Percentiles rank a stretch among this genome's conserved stretches.
These are phyloP conservation scores for Herpotrichia juniperi DNA, from an alignment of 2,329 filamentous ascomycete species.

Conservation along the genomic window DNA sequence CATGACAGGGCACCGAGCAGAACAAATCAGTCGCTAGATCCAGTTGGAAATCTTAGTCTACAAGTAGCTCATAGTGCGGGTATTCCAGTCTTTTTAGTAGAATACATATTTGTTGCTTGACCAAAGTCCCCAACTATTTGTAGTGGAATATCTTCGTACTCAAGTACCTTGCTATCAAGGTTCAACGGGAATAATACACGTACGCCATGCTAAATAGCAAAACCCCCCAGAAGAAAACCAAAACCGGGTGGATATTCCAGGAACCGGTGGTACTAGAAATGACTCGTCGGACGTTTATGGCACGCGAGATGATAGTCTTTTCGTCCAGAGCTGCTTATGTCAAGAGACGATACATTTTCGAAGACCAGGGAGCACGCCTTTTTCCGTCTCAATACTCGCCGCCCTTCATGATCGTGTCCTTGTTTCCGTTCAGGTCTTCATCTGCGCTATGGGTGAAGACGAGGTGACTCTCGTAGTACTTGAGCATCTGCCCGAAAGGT, in stretches of 20 bases:
- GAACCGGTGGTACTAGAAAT: not conserved
- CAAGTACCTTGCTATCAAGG: not conserved
- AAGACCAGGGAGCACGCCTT: not conserved
- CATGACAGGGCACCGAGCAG: too few species aligned
- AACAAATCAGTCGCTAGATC: too few species aligned
- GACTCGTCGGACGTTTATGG: not conserved
- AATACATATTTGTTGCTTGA: not conserved
- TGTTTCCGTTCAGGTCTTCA: slow-evolving; percentile 11
- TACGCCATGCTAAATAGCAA: slow-evolving; percentile 3
- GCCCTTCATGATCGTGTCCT: slow-evolving; percentile 4
- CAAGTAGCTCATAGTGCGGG: not conserved
- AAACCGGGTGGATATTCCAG: not conserved
- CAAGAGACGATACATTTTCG: not conserved
- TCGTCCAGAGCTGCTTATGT: not conserved
- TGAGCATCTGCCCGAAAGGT: slow-evolving; percentile 42
- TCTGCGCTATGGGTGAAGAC: slow-evolving; percentile 21
- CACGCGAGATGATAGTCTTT: not conserved
- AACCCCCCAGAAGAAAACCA: not conserved
- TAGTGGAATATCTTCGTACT: not conserved
- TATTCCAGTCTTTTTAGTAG: too few species aligned
- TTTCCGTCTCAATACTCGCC: not conserved
- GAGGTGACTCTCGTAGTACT: slow-evolving; percentile 58
- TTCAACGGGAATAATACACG: not conserved
- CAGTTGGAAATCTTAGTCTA: too few species aligned
- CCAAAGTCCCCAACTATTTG: not conserved